Evolutionary conservation across 2,329 filamentous ascomycete genomes (phyloP), one percentile per base, ranked within the genome.

Genomic region (Xylariaceae sp.): DNA sequence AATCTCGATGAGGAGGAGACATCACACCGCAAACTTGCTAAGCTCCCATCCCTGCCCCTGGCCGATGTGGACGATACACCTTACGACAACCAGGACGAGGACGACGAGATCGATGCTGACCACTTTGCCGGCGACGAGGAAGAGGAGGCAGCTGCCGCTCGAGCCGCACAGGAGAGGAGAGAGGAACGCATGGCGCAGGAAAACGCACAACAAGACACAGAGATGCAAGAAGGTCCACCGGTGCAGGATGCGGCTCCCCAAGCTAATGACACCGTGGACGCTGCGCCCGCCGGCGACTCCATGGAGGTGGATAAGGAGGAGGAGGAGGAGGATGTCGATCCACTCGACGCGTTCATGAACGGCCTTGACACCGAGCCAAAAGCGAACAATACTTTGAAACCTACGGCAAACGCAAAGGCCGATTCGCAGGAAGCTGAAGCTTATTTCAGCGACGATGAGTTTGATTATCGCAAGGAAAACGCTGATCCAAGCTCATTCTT

Each of bases 291-390:
- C 31, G 51, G 44, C 35, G 70, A 73, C 23, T 56, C 65, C 23
- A 82, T 81, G 76, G 71, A 79, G 18, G 64, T 78, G 43, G 78
- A 80, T 50, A 65, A 79, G 40, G 81, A 88, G 38, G 66, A 80
- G 43, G 81, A 88, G 38, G 66, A 80, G 43, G 81, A 88, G 37
- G 78, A 86, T 21, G 66, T 92, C 24, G 92, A 98, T 60, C 88
- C 92, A 6, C 70, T 98, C 26, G 92, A 98, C 66, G 90, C 88
- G n/a, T 98, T 94, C 67, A 98, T 98, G 92, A 83, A 81, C 36
- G 78, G 75, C 44, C 70, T 80, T 12, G 70, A 74, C 38, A 78
- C 39, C 61, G 74, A 46, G 41, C 56, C 47, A n/a, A 44, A 24
- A 16, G 16, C 21, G 35, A 43, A 38, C 3, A 54, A 48, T 34